Base-by-base conservation (phyloP, 2,329 filamentous ascomycete genomes). In the Pezizomycotina sp. region DNA sequence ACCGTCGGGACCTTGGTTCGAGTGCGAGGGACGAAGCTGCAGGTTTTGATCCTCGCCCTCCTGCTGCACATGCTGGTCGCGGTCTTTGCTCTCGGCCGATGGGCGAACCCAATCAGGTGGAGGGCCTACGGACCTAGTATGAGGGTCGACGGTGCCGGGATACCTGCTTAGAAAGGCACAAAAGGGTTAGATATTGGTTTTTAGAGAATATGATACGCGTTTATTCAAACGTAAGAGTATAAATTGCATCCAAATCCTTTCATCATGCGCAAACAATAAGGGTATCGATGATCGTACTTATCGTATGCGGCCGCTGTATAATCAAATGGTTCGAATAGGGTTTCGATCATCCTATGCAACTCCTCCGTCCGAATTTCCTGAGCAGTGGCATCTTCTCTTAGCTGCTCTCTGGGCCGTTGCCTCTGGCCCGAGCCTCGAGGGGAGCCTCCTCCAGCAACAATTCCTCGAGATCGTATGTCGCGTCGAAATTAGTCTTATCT, bases 401-500 rank as follows among this genome's bases (percentile, higher is more conserved):
- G 62, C 48, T 80, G 76, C 47, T 92, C 84, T 45, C 89, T 69
- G 2, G 89, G 89, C 58, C 95, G 93, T 57, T 95, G 89, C 53
- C 86, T 49, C 89, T 71, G 32, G 89, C 83, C 52, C 89, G 69
- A 36, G 89, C 89, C 58, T 98, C 89, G 4, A 98, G 62, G 1
- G 89, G 89, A 8, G 89, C 89, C 56, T 98, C 89, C 58, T 98
- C 89, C 27, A 98, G 60, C 2, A 98, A 61, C 13, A 98, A 59
- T 56, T 98, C 89, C 55, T 98, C 89, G 32, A 98, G 62, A 57
- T 98, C 89, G 55, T 98, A 95, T 1, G 89, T 98, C 4, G 89
- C 89, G 58, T 98, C 89, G 49, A 98, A 98, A 56, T 98, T 98
- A 3, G 89, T 95, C 67, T 98, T 98, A 31, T 95, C 89, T 37